These are phyloP conservation scores for Nannizzia gypsea DNA, from an alignment of 2,329 filamentous ascomycete genomes.

Conservation along the genomic window DNA sequence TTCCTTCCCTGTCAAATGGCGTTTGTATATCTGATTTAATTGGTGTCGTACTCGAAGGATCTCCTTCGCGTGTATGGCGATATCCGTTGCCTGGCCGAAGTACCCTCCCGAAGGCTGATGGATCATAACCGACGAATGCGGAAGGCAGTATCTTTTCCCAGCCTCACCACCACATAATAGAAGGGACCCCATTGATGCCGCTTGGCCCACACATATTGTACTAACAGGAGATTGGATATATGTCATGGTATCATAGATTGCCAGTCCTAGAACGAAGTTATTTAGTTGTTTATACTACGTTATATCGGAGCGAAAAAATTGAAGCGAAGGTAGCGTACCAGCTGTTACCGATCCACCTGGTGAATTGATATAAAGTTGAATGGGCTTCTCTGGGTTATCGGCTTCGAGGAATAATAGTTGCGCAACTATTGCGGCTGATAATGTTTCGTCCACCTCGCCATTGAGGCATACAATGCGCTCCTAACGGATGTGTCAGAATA, in stretches of 20 bases:
- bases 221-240: conserved; percentile 90
- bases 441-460: conserved; percentile 76
- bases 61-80: conserved; percentile 94
- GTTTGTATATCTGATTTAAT: conserved; percentile 79
- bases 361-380: conserved; percentile 96
- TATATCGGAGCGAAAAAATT: not conserved
- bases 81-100: conserved; percentile 60
- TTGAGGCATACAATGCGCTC: conserved; percentile 93
- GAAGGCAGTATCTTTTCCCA: conserved; percentile 76
- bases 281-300: not conserved
- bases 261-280: conserved; percentile 36
- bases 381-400: conserved; percentile 86
- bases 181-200: conserved; percentile 87
- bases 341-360: conserved; percentile 88
- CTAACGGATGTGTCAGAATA: conserved; percentile 28
- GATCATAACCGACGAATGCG: conserved; percentile 93
- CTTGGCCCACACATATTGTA: conserved; percentile 89
- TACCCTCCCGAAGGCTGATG: conserved; percentile 82
- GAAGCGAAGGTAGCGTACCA: conserved; percentile 28
- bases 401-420: conserved; percentile 97
- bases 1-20: conserved; percentile 64
- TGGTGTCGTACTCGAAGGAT: conserved; percentile 76
- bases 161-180: conserved; percentile 74
- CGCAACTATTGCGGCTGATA: conserved; percentile 87
- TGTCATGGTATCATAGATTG: conserved; percentile 98